Evolutionary conservation across 2,329 filamentous ascomycete species (phyloP).

Genomic region (Beauveria scarabaeidicola): DNA sequence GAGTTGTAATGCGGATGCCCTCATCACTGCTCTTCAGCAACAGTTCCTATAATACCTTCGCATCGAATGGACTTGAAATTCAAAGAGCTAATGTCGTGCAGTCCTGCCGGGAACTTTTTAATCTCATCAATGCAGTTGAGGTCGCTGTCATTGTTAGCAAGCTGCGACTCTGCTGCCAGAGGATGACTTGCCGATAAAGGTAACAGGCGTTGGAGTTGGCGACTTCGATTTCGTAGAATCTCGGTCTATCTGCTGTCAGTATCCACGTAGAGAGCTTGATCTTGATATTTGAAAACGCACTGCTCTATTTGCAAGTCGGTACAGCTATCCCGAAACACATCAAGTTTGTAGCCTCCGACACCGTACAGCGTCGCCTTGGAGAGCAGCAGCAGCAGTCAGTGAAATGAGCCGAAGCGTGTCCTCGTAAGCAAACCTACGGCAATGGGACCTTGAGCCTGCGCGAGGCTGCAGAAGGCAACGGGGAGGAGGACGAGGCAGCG

Average conservation of each 20-base stretch:
- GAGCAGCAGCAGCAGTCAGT: not conserved
- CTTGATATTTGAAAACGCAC: not conserved
- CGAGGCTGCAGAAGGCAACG: not conserved
- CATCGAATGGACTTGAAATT: not conserved
- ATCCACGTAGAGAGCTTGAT: too few relatives aligned
- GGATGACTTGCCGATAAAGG: not conserved
- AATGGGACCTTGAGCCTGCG: not conserved
- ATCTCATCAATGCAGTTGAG: not conserved
- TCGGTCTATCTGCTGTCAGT: not conserved
- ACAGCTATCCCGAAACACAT: not conserved
- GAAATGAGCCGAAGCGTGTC: not conserved
- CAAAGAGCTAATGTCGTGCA: not conserved
- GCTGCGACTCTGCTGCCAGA: not conserved
- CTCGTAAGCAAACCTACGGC: not conserved
- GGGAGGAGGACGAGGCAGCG: not conserved
- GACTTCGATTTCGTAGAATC: not conserved
- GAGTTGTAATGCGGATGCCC: too few relatives aligned
- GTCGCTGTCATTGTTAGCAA: not conserved
- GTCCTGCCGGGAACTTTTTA: not conserved
- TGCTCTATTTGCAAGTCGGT: not conserved
- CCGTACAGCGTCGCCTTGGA: not conserved
- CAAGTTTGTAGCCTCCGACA: not conserved
- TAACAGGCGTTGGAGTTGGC: not conserved
- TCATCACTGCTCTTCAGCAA: too few relatives aligned
- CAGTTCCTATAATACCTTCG: conserved; percentile 18